A percentile compares a stretch with the other conserved stretches of the same genome.
Evolutionary conservation across 805 yeast genomes (phyloP).

Genomic region (Saitoella complicata): DNA sequence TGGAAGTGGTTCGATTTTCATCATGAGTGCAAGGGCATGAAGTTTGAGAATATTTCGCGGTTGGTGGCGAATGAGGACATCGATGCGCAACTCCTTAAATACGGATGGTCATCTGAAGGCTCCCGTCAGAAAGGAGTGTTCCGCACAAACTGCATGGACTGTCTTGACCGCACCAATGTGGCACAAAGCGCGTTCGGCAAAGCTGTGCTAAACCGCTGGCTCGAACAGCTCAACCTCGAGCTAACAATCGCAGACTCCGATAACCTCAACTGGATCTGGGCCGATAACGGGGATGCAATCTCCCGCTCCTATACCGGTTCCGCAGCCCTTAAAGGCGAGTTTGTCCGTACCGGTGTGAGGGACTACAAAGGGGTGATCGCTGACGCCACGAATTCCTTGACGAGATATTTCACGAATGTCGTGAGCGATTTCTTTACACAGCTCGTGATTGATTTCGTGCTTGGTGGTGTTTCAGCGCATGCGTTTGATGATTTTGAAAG

Average conservation of each 20-base stretch:
- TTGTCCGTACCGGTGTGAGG: conserved; percentile 28
- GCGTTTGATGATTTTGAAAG: conserved; percentile 29
- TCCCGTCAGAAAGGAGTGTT: too few species aligned
- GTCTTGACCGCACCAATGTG: conserved; percentile 46
- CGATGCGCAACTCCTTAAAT: too few species aligned
- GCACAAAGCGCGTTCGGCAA: conserved; percentile 25
- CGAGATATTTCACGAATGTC: conserved; percentile 29
- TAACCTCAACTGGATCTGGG: conserved; percentile 33
- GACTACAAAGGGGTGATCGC: conserved; percentile 27
- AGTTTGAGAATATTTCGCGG: too few species aligned
- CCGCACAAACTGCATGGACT: conserved; percentile 26
- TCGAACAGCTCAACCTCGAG: neutral
- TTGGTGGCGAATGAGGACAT: too few species aligned
- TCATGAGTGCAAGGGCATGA: too few species aligned
- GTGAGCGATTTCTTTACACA: conserved; percentile 31
- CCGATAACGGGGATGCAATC: conserved; percentile 53
- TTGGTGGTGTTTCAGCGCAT: conserved; percentile 23
- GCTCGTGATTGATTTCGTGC: conserved; percentile 27
- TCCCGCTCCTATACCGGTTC: conserved; percentile 48
- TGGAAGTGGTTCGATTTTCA: too few species aligned
- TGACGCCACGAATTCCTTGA: conserved; percentile 28
- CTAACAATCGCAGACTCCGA: neutral
- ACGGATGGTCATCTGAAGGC: too few species aligned
- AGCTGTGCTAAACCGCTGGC: conserved; percentile 15
- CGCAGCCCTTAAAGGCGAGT: conserved; percentile 37